phyloP scores from a whole-genome alignment of 768 basidiomycete genomes.

The Xerocomellus intermedius region DNA sequence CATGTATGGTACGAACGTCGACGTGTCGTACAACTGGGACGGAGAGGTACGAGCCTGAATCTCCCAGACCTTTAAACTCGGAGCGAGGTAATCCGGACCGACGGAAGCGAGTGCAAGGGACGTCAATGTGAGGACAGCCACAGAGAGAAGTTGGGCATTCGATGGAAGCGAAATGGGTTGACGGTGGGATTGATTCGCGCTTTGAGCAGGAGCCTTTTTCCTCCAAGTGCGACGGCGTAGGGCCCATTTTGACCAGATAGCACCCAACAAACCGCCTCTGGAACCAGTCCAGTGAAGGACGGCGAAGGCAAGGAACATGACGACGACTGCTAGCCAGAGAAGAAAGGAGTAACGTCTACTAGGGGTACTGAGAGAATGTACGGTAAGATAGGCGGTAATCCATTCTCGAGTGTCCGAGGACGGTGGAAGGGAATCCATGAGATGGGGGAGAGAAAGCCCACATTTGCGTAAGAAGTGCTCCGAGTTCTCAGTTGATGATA shows the following conservation, averaged over 20 bases:
- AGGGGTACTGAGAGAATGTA: constrained; percentile 52
- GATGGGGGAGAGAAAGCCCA: neutral
- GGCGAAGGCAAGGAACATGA: constrained; percentile 40
- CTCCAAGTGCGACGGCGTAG: constrained; percentile 59
- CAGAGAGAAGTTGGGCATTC: constrained; percentile 58
- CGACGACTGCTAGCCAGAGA: constrained; percentile 54
- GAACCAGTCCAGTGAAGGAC: constrained; percentile 43
- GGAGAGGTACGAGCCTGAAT: constrained; percentile 29
- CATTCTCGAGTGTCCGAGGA: constrained; percentile 47
- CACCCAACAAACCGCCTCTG: constrained; percentile 44
- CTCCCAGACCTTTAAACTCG: constrained; percentile 46
- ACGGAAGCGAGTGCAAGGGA: constrained; percentile 50
- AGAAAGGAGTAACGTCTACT: constrained; percentile 57
- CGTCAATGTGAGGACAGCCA: constrained; percentile 43
- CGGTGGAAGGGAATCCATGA: constrained; percentile 45
- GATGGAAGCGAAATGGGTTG: constrained; percentile 54
- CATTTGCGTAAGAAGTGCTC: neutral
- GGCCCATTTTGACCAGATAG: constrained; percentile 58
- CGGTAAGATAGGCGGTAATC: constrained; percentile 55
- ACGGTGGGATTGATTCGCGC: constrained; percentile 34
- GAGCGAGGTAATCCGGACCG: constrained; percentile 69
- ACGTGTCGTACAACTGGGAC: constrained; percentile 25
- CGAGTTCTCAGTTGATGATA: neutral
- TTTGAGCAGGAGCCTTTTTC: constrained; percentile 39
- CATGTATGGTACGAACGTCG: constrained; percentile 37